Evolutionary conservation across 2,329 filamentous ascomycete species (phyloP).

Genomic region (Capronia epimyces): DNA sequence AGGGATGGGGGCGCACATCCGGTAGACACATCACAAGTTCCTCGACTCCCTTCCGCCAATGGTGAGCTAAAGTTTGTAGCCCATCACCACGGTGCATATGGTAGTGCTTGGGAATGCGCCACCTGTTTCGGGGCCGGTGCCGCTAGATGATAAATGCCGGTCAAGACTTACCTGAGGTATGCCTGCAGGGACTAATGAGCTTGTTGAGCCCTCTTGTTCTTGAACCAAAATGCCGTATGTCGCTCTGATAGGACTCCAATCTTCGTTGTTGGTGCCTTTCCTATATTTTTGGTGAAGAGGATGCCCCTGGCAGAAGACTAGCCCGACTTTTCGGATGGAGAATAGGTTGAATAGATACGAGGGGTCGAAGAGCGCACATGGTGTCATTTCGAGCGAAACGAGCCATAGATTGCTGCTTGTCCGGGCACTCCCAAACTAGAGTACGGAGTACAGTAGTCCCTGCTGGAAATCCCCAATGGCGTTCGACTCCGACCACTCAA

Average conservation of each 20-base stretch:
- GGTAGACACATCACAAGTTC: not conserved
- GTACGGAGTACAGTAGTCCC: not conserved
- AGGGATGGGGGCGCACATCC: not conserved
- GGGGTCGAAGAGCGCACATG: not conserved
- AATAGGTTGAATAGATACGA: too few species aligned
- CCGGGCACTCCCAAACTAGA: not conserved
- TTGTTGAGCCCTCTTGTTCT: not conserved
- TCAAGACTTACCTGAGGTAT: not conserved
- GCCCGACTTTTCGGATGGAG: too few species aligned
- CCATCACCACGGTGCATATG: not conserved
- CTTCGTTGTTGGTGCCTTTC: too few species aligned
- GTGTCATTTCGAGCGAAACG: not conserved
- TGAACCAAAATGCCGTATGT: too few species aligned
- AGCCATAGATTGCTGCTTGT: not conserved
- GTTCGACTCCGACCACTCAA: not conserved
- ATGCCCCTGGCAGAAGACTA: too few species aligned
- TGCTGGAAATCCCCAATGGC: not conserved
- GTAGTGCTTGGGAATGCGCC: not conserved
- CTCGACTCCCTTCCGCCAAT: not conserved
- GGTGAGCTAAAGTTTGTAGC: not conserved
- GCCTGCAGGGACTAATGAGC: not conserved
- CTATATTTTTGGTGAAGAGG: too few species aligned
- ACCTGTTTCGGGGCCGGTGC: constrained; percentile 1
- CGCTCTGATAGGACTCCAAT: too few species aligned
- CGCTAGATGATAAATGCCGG: not conserved